These are phyloP conservation scores for Gaultheria prostrata DNA, from an alignment of 148 eudicot genomes.

Conservation along the genomic window DNA sequence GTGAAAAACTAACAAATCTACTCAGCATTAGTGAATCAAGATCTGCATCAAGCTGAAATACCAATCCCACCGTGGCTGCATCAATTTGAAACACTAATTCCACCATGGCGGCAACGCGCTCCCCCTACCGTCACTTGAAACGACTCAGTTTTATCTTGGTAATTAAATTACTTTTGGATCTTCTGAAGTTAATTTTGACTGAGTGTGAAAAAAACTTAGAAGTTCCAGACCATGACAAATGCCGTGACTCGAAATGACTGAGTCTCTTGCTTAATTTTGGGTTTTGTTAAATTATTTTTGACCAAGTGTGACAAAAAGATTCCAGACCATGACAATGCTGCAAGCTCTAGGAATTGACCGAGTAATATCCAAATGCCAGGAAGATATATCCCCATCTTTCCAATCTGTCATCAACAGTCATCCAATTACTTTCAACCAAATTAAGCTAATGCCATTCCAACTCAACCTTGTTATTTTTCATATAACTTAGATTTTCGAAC, in stretches of 20 bases:
- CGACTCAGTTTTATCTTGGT: no score
- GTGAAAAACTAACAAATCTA: no score
- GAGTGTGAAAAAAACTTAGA: no score
- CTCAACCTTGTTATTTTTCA: neutral
- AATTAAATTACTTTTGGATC: no score
- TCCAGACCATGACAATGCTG: neutral
- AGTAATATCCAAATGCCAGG: neutral
- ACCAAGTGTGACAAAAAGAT: neutral
- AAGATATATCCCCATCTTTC: conserved; percentile 13
- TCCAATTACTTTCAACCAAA: neutral
- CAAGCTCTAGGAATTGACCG: conserved; percentile 1
- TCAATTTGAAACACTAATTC: no score
- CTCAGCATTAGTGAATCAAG: no score
- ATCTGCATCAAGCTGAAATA: no score
- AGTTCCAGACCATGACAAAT: neutral
- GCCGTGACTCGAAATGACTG: neutral
- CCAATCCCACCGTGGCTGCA: no score
- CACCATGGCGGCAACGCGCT: no score
- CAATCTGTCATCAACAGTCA: conserved; percentile 13
- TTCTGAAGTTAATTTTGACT: no score
- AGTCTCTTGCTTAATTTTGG: neutral
- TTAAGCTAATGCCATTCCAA: conserved; percentile 8
- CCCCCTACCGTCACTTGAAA: no score
- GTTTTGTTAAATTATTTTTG: neutral
- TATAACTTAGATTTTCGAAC: no score